A percentile compares a stretch with the other conserved stretches of the same genome.
These are phyloP conservation scores for Lachnellula hyalina DNA, from an alignment of 2,329 filamentous ascomycete genomes.

Conservation along the genomic window DNA sequence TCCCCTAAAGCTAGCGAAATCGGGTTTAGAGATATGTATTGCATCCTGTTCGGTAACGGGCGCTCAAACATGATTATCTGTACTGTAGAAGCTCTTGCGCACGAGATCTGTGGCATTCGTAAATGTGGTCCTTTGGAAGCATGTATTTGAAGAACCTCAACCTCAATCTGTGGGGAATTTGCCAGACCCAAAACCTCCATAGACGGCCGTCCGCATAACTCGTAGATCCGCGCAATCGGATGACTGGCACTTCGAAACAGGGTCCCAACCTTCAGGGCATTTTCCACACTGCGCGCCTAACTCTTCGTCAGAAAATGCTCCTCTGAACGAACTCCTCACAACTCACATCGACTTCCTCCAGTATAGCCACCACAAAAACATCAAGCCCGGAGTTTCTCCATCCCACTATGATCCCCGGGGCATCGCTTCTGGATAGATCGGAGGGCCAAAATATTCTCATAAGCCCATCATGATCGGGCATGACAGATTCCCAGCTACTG, in stretches of 20 bases:
- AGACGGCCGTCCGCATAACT: conserved; percentile 74
- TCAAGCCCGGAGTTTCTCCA: conserved; percentile 93
- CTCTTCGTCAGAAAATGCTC: conserved; percentile 22
- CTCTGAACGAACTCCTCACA: background rate
- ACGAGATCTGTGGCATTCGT: conserved; percentile 67
- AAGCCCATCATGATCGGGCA: conserved; percentile 76
- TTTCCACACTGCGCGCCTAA: conserved; percentile 66
- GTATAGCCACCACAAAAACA: conserved; percentile 80
- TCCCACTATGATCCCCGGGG: conserved; percentile 82
- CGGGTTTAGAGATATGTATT: conserved; percentile 87
- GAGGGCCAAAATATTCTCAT: conserved; percentile 99
- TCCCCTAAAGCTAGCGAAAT: conserved; percentile 83
- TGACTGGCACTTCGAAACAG: conserved; percentile 80
- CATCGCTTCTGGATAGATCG: conserved; percentile 66
- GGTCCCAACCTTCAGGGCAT: conserved; percentile 76
- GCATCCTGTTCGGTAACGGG: conserved; percentile 82
- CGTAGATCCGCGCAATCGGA: conserved; percentile 72
- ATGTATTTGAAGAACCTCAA: conserved; percentile 67
- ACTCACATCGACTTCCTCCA: conserved; percentile 85
- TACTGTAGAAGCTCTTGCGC: conserved; percentile 64
- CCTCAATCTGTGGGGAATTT: conserved; percentile 54
- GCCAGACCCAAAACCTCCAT: conserved; percentile 83
- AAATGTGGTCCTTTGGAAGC: conserved; percentile 48
- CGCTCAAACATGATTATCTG: conserved; percentile 88
- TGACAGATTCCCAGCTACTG: conserved; percentile 39